A percentile compares a stretch with the other conserved stretches of the same genome.
phyloP scores from a whole-genome alignment of 768 basidiomycete species.

The Boletellus sp. region DNA sequence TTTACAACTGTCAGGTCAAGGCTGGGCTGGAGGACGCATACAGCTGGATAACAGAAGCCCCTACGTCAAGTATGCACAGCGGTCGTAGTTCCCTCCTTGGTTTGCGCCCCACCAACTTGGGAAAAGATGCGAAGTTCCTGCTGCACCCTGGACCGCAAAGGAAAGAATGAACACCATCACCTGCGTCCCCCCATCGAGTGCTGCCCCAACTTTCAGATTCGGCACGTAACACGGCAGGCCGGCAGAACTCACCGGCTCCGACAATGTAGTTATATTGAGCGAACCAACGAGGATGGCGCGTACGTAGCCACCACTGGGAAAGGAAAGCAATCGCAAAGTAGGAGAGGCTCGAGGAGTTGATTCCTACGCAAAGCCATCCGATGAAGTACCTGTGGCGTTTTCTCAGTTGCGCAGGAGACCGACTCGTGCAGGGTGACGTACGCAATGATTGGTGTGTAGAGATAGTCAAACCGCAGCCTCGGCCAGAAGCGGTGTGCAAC shows the following conservation, averaged over 20 bases:
- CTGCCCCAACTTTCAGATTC: conserved; percentile 11
- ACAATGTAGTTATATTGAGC: conserved; percentile 64
- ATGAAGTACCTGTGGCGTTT: conserved; percentile 34
- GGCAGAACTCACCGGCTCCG: conserved; percentile 45
- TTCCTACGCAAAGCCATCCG: conserved; percentile 46
- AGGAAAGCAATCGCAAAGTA: conserved; percentile 49
- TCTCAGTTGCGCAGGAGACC: conserved; percentile 3
- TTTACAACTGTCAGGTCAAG: too few relatives aligned
- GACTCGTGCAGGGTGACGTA: conserved; percentile 5
- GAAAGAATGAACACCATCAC: conserved; percentile 56
- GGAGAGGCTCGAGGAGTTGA: conserved; percentile 49
- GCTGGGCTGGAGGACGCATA: too few relatives aligned
- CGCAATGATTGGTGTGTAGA: conserved; percentile 34
- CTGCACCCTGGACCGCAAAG: conserved; percentile 49
- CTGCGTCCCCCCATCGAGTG: conserved; percentile 39
- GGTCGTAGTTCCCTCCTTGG: conserved; percentile 42
- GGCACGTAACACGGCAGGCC: background rate
- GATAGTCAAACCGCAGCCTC: conserved; percentile 24
- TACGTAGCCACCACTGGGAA: conserved; percentile 59
- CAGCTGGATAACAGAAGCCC: background rate
- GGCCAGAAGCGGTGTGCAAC: conserved; percentile 36
- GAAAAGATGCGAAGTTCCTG: conserved; percentile 46
- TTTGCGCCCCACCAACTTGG: conserved; percentile 59
- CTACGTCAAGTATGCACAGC: conserved; percentile 21
- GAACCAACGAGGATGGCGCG: conserved; percentile 62